Base-by-base conservation (phyloP, 305 asterid species). In the Solanum hybrid region DNA sequence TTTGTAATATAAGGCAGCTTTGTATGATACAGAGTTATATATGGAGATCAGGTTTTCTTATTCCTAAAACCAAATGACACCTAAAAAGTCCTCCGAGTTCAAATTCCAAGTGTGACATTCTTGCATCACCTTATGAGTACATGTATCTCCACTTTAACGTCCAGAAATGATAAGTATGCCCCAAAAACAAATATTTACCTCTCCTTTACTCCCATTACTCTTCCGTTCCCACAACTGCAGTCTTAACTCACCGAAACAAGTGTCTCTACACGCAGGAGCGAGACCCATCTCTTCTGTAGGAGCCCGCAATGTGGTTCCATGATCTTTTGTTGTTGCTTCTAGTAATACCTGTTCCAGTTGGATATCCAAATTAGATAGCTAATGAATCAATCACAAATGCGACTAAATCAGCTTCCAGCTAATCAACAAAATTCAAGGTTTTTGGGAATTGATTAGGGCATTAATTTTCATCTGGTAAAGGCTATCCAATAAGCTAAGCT, bases 211-310 rank as follows among this genome's bases (percentile, higher is more conserved):
- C 90, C 98, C 98, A 90, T 97, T 92, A 32, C 90, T 91, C 87
- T 90, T 92, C 8, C 91, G 91, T 91, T 96, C 98, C 97, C 96
- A 95, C 57, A 97, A 37, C 29, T 93, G 94, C 89, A 97, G 89
- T 87, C 94, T 93, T 91, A 97, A 88, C 81, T 95, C 95, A 29
- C 95, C 98, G 72, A 88, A 95, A 91, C 99, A 97, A 90, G 98
- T 95, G 92, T 97, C 99, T 92, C 88, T 94, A 91, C 99, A 97
- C 45, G 97, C 98, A 29, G 99, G 99, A 84, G 97, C 96, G 31
- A 97, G 92, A 78, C 99, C 99, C 20, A 95, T 90, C 91, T 97
- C 99, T 26, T 92, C 89, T 77, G 99, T 97, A 77, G 99, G 99
- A 89, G 99, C 99, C 33, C 99, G 98, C 91, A 97, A 76, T 36